Base-by-base conservation (phyloP, 1,284 basidiomycete genomes). In the Cryptococcus sp. region DNA sequence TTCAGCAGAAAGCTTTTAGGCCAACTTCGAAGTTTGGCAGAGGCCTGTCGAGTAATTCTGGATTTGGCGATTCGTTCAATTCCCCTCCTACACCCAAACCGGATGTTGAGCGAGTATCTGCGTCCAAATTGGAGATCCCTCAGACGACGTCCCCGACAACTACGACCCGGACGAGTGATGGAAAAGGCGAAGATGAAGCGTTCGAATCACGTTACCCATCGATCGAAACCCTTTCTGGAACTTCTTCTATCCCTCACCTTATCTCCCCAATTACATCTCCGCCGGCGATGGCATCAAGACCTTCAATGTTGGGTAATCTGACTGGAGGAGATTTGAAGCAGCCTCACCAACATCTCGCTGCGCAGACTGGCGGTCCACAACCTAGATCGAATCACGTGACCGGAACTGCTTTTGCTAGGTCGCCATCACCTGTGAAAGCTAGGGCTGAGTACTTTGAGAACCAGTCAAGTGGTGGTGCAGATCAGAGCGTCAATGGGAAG, bases 381-480 rank as follows among this genome's bases (percentile, higher is more conserved):
- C 65, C 72, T 19, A 61, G 72, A 19, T 74, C 72, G 18, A 76
- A 70, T n/a, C 69, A 76, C 5, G 74, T 74, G 23, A 74, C 74
- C 0, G 74, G 74, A 3, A 73, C 74, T 2, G 72, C 72, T 11
- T 76, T 76, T 60, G 24, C 46, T 7, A 45, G 44, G 10, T 56
- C 60, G 28, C 60, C 60, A 7, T 50, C 52, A 7, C 50, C 52
- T 18, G 9, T 51, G 2, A 46, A 49, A 42, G 39, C 48, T 22
- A 52, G 52, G 41, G 45, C 48, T 7, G 60, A 60, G 16, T 62
- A 64, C 42, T 58, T 60, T 46, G 58, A 52, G 46, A 39, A 16
- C 14, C 16, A 19, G 52, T 18, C 45, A 37, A 5, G 25, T 36
- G 24, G 40, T 9, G n/a, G 22, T 22, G 34, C 5, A 22, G 41